Conservation (phyloP, 768 basidiomycete species). For the Coprinopsis sp. region DNA sequence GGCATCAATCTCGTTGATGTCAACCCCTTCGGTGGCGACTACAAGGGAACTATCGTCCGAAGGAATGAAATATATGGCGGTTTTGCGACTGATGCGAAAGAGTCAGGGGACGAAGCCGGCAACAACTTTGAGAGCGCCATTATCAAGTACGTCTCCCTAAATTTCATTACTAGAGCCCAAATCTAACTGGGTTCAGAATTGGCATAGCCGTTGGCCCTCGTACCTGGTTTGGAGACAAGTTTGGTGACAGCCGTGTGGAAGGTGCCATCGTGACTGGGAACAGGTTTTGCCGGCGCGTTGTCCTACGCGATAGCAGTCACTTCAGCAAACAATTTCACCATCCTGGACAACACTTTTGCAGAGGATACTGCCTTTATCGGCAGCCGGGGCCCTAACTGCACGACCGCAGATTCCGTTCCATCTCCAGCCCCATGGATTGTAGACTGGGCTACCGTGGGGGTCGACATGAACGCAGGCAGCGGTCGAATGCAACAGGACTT, state of each 20-base stretch:
- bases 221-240: conserved; percentile 66
- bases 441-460: conserved; percentile 37
- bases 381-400: conserved; percentile 61
- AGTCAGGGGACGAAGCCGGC: conserved; percentile 42
- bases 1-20: conserved; percentile 80
- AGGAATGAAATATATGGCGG: conserved; percentile 69
- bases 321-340: conserved; percentile 61
- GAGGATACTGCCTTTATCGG: conserved; percentile 79
- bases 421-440: conserved; percentile 56
- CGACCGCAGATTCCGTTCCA: conserved; percentile 43
- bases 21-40: conserved; percentile 63
- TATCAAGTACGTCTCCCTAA: conserved; percentile 55
- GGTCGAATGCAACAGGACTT: conserved; percentile 53
- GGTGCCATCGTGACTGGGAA: conserved; percentile 54
- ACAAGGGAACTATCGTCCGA: conserved; percentile 55
- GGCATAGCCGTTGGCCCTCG: conserved; percentile 78
- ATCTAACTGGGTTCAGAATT: conserved; percentile 40
- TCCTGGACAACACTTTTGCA: conserved; percentile 53
- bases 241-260: conserved; percentile 47
- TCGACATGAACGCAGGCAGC: conserved; percentile 30
- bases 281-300: conserved; percentile 59
- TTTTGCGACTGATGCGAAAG: conserved; percentile 47
- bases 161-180: background rate
- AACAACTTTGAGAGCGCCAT: conserved; percentile 55
- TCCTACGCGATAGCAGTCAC: conserved; percentile 68